Conservation (phyloP, 164 flowering plant genomes). For the Buxus sempervirens region DNA sequence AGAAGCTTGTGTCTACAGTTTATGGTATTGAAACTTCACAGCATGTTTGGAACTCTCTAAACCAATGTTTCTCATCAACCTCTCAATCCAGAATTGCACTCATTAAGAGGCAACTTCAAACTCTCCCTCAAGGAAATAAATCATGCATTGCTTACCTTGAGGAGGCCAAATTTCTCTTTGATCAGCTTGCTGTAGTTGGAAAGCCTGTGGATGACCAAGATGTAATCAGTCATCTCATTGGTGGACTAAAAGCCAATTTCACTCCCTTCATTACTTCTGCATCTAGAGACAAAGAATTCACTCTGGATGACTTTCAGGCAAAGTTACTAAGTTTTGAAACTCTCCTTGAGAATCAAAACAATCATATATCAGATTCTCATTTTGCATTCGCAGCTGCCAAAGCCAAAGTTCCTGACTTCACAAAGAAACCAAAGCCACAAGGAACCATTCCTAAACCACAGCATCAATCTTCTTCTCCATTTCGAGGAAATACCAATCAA, state of each 20-base stretch:
- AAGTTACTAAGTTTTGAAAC: constrained; percentile 5
- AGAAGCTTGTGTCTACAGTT: constrained; percentile 7
- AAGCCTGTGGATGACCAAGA: constrained; percentile 5
- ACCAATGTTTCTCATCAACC: constrained; percentile 2
- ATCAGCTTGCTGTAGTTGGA: constrained; percentile 4
- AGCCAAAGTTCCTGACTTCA: constrained; percentile 1
- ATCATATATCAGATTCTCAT: not conserved
- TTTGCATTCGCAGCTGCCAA: constrained; percentile 3
- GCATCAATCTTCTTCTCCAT: constrained; percentile 1
- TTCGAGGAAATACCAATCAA: constrained; percentile 3
- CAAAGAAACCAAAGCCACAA: too few species aligned
- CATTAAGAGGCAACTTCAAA: constrained; percentile 7
- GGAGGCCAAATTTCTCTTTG: not conserved
- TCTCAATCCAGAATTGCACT: constrained; percentile 7
- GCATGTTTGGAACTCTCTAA: constrained; percentile 5
- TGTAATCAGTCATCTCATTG: too few species aligned
- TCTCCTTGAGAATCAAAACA: constrained; percentile 1
- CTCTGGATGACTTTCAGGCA: constrained; percentile 7
- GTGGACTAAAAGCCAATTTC: constrained; percentile 1
- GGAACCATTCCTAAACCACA: too few species aligned
- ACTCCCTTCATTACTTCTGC: constrained; percentile 7
- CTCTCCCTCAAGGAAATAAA: constrained; percentile 7
- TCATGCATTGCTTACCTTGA: constrained; percentile 3
- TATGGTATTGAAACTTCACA: constrained; percentile 6
- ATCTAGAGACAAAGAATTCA: not conserved